Percentiles rank a stretch among this genome's conserved stretches.
These are phyloP conservation scores for Rhynchosporium secalis DNA, from an alignment of 2,329 filamentous ascomycete species.

Conservation along the genomic window DNA sequence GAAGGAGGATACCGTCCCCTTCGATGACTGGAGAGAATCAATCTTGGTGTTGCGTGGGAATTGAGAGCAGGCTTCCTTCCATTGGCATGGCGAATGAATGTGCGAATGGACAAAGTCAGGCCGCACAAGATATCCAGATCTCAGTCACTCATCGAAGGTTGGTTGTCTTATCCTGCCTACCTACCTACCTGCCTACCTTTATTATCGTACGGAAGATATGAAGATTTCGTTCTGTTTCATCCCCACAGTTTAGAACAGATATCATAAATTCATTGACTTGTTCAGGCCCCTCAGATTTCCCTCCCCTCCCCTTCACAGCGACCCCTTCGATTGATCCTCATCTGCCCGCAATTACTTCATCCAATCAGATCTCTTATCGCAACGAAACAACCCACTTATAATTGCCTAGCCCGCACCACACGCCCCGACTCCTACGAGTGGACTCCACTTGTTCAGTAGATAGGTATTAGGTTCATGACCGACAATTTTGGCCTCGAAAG, in stretches of 20 bases:
- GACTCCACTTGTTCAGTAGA: constrained; percentile 1
- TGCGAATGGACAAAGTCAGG: constrained; percentile 1
- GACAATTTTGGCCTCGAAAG: constrained; percentile 11
- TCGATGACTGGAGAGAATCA: constrained; percentile 1
- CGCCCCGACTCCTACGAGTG: constrained; percentile 1
- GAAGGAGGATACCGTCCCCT: not conserved
- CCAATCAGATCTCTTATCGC: not conserved
- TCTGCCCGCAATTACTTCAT: not conserved
- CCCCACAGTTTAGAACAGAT: not conserved
- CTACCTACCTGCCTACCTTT: not conserved
- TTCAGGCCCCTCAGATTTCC: not conserved
- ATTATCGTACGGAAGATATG: not conserved
- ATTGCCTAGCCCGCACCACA: constrained; percentile 2
- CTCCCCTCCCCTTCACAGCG: not conserved
- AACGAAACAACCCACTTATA: not conserved
- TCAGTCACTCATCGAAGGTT: not conserved
- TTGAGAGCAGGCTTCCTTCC: not conserved
- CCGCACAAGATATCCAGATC: not conserved
- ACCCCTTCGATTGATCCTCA: not conserved
- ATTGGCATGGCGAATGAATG: not conserved
- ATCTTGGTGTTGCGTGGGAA: not conserved
- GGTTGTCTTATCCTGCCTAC: too few species aligned
- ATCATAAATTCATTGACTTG: not conserved
- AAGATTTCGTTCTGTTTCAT: not conserved
- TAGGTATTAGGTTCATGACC: not conserved